phyloP scores from a whole-genome alignment of 2,329 filamentous ascomycete genomes.

The Penicillium verrucosum region DNA sequence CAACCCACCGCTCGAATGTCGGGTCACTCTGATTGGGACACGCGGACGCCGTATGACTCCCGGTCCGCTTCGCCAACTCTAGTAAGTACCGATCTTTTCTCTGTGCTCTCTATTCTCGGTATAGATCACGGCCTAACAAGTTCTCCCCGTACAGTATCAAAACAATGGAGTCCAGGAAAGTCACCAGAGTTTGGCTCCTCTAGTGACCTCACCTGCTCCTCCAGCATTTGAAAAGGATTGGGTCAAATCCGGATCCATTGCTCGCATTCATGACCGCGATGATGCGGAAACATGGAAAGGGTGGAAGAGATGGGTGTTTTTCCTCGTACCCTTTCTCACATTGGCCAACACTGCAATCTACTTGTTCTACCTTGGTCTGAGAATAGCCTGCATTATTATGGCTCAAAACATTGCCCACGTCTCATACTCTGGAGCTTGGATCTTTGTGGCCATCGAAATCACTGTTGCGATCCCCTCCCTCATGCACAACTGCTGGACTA shows the following conservation, averaged over 20 bases:
- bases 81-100: constrained; percentile 19
- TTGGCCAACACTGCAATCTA: constrained; percentile 37
- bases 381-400: constrained; percentile 52
- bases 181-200: constrained; percentile 33
- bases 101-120: neutral
- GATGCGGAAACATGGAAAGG: constrained; percentile 38
- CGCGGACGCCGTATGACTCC: constrained; percentile 23
- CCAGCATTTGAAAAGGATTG: constrained; percentile 36
- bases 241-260: constrained; percentile 38
- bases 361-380: constrained; percentile 50
- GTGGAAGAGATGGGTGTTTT: constrained; percentile 38
- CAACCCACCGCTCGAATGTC: constrained; percentile 20
- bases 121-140: neutral
- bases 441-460: constrained; percentile 56
- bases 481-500: constrained; percentile 58
- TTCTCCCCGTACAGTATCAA: constrained; percentile 17
- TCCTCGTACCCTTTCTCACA: constrained; percentile 34
- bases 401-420: constrained; percentile 46
- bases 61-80: constrained; percentile 32
- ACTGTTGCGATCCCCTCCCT: constrained; percentile 54
- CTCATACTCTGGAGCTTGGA: constrained; percentile 53
- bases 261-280: constrained; percentile 36
- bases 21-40: constrained; percentile 17
- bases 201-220: constrained; percentile 31
- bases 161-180: constrained; percentile 29